Percentiles rank a stretch among this genome's conserved stretches.
Evolutionary conservation across 306 rosid genomes (phyloP).

Genomic region (Malus orientalis): DNA sequence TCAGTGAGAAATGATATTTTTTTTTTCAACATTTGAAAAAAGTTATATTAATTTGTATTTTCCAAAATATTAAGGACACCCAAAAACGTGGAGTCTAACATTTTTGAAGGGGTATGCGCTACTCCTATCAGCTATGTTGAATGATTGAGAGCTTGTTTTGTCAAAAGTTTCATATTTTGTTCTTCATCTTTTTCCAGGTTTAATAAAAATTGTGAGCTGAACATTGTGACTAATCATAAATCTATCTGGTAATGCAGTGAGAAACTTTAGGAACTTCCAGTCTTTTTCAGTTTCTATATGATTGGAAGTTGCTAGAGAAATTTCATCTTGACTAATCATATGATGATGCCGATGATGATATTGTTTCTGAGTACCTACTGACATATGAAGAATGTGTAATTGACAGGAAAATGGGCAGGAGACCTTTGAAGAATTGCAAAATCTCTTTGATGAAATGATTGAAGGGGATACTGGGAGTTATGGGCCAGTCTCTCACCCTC

Average conservation of each 20-base stretch:
- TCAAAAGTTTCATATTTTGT: background rate
- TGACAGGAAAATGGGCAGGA: conserved; percentile 67
- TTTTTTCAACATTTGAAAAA: too few species aligned
- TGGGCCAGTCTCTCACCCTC: conserved; percentile 19
- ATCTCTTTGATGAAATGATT: conserved; percentile 79
- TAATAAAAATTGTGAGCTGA: background rate
- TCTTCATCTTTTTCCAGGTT: background rate
- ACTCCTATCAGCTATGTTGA: background rate
- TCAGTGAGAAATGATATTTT: background rate
- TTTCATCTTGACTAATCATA: background rate
- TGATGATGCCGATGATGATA: background rate
- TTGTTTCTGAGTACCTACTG: background rate
- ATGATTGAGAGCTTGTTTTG: background rate
- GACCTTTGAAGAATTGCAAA: conserved; percentile 75
- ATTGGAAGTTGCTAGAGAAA: background rate
- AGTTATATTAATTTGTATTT: too few species aligned
- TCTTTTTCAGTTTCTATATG: background rate
- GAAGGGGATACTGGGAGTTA: conserved; percentile 37
- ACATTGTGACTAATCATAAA: background rate
- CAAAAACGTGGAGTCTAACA: background rate
- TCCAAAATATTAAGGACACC: too few species aligned
- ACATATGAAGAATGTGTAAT: background rate
- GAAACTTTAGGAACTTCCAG: background rate
- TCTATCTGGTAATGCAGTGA: background rate
- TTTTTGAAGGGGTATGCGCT: background rate